phyloP scores from a whole-genome alignment of 192 early-diverging fungal species.

The Podila clonocystis region DNA sequence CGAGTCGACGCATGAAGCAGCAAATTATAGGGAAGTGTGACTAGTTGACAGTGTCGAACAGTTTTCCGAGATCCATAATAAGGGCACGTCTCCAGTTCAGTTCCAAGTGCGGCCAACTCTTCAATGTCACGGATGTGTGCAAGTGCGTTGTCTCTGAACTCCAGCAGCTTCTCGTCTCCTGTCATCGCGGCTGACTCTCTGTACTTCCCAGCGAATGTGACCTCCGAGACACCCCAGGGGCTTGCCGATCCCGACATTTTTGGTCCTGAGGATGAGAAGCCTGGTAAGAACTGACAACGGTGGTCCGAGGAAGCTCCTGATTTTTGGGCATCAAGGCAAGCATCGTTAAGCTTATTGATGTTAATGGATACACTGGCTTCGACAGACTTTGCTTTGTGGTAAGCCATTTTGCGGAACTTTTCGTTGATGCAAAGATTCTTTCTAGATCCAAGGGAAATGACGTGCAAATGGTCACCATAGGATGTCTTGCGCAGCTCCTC shows the following conservation, averaged over 20 bases:
- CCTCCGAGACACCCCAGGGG: too few species aligned
- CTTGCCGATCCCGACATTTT: not conserved
- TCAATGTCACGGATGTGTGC: slow-evolving; percentile 82
- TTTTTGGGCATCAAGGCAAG: slow-evolving; percentile 87
- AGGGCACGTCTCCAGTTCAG: slow-evolving; percentile 68
- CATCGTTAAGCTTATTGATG: slow-evolving; percentile 74
- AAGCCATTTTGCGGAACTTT: slow-evolving; percentile 21
- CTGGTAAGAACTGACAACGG: slow-evolving; percentile 29
- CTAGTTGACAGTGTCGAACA: slow-evolving; percentile 65
- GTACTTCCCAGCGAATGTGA: not conserved
- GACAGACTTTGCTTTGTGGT: slow-evolving; percentile 1
- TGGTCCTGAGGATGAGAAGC: not conserved
- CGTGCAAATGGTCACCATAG: slow-evolving; percentile 66
- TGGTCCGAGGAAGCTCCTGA: slow-evolving; percentile 38
- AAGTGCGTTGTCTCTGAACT: slow-evolving; percentile 64
- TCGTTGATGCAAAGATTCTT: slow-evolving; percentile 87
- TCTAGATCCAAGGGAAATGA: slow-evolving; percentile 84
- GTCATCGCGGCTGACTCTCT: slow-evolving; percentile 8
- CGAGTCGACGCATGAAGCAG: slow-evolving; percentile 79
- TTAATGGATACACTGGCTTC: slow-evolving; percentile 54
- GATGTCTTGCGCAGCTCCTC: slow-evolving; percentile 84
- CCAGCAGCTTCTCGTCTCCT: slow-evolving; percentile 60
- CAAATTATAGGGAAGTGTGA: slow-evolving; percentile 91
- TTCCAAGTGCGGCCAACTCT: slow-evolving; percentile 77
- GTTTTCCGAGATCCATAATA: slow-evolving; percentile 85